These are phyloP conservation scores for Heterobasidion occidentale DNA, from an alignment of 1,284 basidiomycete species.

Conservation along the genomic window DNA sequence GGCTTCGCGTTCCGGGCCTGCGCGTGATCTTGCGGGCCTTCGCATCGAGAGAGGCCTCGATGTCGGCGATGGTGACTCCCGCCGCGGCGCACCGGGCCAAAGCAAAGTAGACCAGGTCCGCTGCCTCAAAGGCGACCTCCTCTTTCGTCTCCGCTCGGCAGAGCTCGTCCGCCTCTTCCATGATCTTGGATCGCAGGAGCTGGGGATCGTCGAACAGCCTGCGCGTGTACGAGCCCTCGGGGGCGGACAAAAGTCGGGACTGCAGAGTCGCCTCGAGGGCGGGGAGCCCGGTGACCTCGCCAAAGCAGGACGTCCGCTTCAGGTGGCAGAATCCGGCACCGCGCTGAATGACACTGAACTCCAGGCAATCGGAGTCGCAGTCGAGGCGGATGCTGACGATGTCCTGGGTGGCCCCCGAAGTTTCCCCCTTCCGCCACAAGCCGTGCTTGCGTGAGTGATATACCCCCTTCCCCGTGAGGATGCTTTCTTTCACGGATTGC, in stretches of 20 bases:
- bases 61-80: conserved; percentile 80
- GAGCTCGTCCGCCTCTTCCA: conserved; percentile 97
- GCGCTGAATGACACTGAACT: conserved; percentile 90
- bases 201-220: conserved; percentile 81
- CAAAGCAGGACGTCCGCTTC: conserved; percentile 82
- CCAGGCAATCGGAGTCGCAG: conserved; percentile 90
- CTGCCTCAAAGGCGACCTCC: conserved; percentile 93
- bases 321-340: conserved; percentile 94
- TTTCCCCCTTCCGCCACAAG: conserved; percentile 96
- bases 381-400: conserved; percentile 81
- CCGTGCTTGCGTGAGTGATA: conserved; percentile 97
- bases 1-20: conserved; percentile 90
- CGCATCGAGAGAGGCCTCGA: conserved; percentile 79
- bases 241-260: conserved; percentile 69
- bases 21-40: conserved; percentile 88
- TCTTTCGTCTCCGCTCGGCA: conserved; percentile 78
- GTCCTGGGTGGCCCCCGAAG: conserved; percentile 89
- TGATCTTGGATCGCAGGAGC: conserved; percentile 88
- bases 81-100: conserved; percentile 81
- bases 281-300: conserved; percentile 66
- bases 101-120: conserved; percentile 94
- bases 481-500: conserved; percentile 83
- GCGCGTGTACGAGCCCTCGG: conserved; percentile 89
- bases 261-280: conserved; percentile 80
- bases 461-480: conserved; percentile 84